phyloP scores from a whole-genome alignment of 805 yeast species.

The Hanseniaspora thailandica region DNA sequence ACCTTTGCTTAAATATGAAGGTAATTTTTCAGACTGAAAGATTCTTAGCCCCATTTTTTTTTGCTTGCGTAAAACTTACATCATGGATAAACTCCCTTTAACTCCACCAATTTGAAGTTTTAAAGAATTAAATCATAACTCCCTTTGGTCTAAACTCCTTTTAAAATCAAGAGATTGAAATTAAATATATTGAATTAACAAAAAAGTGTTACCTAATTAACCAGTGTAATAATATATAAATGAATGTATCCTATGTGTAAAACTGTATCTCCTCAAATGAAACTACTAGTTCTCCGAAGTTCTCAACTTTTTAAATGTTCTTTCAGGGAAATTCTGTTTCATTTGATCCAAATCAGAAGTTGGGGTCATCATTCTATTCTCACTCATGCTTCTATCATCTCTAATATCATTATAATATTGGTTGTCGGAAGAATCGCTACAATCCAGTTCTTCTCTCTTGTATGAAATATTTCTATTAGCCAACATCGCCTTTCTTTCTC shows the following conservation, averaged over 20 bases:
- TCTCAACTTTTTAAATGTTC: constrained; percentile 8
- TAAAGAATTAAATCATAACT: neutral
- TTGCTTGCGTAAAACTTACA: no score
- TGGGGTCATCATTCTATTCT: constrained; percentile 8
- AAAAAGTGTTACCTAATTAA: neutral
- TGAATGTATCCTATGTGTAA: neutral
- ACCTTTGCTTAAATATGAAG: no score
- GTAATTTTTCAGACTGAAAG: no score
- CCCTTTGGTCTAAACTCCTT: no score
- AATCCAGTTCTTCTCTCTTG: neutral
- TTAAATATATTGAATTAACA: neutral
- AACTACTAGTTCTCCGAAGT: neutral
- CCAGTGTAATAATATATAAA: neutral
- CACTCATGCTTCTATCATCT: neutral
- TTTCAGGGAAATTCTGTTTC: constrained; percentile 1
- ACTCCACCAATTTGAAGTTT: neutral
- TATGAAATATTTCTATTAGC: constrained; percentile 4
- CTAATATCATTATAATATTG: neutral
- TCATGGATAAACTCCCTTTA: neutral
- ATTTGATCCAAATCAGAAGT: neutral
- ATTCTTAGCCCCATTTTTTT: no score
- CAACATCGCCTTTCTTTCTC: constrained; percentile 2
- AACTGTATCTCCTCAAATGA: neutral
- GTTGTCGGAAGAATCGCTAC: neutral
- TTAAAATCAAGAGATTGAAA: no score